phyloP scores from a whole-genome alignment of 2,329 filamentous ascomycete species.

The Akanthomyces dipterigenus region DNA sequence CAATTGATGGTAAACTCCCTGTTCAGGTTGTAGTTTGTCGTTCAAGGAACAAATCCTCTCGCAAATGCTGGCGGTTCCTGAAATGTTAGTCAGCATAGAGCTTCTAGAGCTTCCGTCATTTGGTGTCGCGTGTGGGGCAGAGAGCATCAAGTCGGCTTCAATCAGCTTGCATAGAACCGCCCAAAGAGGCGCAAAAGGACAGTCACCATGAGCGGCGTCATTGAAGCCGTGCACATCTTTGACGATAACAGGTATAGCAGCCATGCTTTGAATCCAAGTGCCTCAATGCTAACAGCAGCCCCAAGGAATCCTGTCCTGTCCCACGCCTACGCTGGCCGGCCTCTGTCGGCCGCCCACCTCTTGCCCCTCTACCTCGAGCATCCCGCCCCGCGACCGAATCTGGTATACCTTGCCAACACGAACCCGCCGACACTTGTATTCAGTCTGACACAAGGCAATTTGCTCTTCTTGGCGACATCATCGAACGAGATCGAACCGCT shows the following conservation, averaged over 20 bases:
- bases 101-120: conserved; percentile 8
- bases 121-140: conserved; percentile 9
- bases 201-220: conserved; percentile 69
- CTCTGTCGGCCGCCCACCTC: conserved; percentile 67
- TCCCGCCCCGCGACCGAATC: conserved; percentile 70
- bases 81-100: conserved; percentile 10
- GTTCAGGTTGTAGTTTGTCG: neutral
- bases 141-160: neutral
- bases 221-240: conserved; percentile 95
- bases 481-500: conserved; percentile 84
- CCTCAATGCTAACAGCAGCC: conserved; percentile 19
- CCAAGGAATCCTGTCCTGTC: conserved; percentile 74
- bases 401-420: conserved; percentile 77
- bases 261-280: neutral
- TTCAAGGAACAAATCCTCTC: neutral
- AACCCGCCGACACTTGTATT: conserved; percentile 85
- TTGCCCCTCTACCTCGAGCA: conserved; percentile 84
- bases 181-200: conserved; percentile 13
- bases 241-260: conserved; percentile 77
- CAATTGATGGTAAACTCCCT: neutral
- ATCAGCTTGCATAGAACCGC: neutral
- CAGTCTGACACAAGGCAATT: conserved; percentile 76
- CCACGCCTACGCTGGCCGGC: conserved; percentile 79
- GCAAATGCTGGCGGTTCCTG: neutral
- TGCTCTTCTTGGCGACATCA: conserved; percentile 80